Evolutionary conservation across 495 filamentous ascomycete species (phyloP), one percentile per base, ranked within the genome.

Genomic region (Haplographium delicatum): DNA sequence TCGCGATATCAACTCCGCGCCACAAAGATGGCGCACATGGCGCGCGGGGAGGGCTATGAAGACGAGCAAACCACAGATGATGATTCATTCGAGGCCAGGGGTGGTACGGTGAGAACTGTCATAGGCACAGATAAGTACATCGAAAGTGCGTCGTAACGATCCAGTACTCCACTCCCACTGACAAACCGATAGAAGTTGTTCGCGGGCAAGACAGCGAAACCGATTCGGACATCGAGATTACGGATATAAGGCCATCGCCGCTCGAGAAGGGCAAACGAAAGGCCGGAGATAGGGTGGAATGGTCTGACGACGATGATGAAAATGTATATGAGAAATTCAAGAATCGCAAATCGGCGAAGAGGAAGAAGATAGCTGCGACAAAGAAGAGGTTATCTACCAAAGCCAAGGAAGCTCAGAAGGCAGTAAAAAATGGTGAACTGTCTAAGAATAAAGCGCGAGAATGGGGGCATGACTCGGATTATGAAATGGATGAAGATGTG

Each of bases 251-350:
- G 28, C 19, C 45, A 3, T 24, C 19, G 8, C 0, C 2, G n/a
- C 24, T 4, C 26, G 15, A 24, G 5, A n/a, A 2, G 6, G 39
- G 5, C 39, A 26, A 43, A 39, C 39, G 40, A 2, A 26, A 16
- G 15, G 5, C 33, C 33, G 59, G 51, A 23, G 52, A 53, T 15
- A 63, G 58, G 26, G 20, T 41, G 4, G 46, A 47, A 37, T 26
- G 43, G 16, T 43, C 41, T 9, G 65, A 66, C 45, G 66, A 68
- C 23, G 26, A 41, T 4, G 62, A 68, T 4, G 62, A 67, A 2
- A 61, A 73, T 23, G 52, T 50, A 18, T 65, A 67, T 23, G 55
- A 61, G 26, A 53, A 62, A 51, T 58, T 61, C 57, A 59, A 67
- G 59, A 46, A 58, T 38, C 24, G 67, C 53, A 59, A 64, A 52